phyloP scores from a whole-genome alignment of 345 rosid genomes.

The Populus nigra region DNA sequence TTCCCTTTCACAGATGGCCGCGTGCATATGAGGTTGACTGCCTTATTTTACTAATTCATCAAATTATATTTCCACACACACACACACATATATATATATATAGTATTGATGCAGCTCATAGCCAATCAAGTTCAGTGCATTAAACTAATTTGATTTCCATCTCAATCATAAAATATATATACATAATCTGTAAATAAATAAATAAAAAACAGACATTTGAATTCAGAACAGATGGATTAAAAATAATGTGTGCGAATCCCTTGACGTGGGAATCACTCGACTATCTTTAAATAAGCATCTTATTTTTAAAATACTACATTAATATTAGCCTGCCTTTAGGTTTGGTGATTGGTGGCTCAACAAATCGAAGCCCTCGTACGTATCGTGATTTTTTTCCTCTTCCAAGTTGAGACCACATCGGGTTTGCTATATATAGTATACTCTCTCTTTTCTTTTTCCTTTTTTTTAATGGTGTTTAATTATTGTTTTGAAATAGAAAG shows the following conservation, averaged over 20 bases:
- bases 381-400: too few species aligned
- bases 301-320: background rate
- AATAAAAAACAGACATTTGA: background rate
- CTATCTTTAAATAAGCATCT: background rate
- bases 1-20: background rate
- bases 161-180: background rate
- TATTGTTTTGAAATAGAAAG: too few species aligned
- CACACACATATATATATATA: too few species aligned
- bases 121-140: background rate
- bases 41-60: background rate
- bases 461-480: too few species aligned
- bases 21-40: background rate
- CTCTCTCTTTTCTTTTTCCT: too few species aligned
- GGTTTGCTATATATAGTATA: too few species aligned
- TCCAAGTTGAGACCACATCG: too few species aligned
- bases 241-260: background rate
- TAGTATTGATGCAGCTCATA: background rate
- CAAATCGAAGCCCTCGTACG: too few species aligned
- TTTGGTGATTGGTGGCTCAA: too few species aligned
- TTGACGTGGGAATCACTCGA: background rate
- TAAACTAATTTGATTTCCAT: background rate
- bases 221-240: background rate
- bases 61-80: too few species aligned
- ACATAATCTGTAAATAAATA: background rate
- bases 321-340: background rate